Conservation (phyloP, 1,284 basidiomycete species). For the Ceratobasidium papillatum region DNA sequence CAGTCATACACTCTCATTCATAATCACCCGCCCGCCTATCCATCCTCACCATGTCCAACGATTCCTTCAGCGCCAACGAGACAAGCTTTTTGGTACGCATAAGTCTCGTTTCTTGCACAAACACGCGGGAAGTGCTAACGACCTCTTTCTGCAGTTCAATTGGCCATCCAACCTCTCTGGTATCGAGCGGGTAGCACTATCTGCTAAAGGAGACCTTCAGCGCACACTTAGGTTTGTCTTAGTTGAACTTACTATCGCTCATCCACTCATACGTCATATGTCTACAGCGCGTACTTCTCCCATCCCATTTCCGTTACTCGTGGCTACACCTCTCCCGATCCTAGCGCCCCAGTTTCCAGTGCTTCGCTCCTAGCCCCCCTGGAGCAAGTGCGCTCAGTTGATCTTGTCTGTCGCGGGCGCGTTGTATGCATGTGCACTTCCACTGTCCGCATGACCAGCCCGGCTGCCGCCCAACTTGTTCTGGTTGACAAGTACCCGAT, state of each 20-base stretch:
- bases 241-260: not conserved
- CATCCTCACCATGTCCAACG: constrained; percentile 41
- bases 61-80: constrained; percentile 43
- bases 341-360: constrained; percentile 45
- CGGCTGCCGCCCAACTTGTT: constrained; percentile 58
- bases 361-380: constrained; percentile 63
- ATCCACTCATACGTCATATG: not conserved
- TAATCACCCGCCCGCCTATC: not conserved
- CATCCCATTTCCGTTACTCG: constrained; percentile 65
- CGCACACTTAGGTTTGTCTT: constrained; percentile 64
- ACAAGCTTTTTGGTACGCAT: constrained; percentile 39
- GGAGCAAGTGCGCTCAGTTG: constrained; percentile 68
- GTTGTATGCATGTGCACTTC: constrained; percentile 42
- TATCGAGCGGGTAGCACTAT: constrained; percentile 69
- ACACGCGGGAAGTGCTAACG: not conserved
- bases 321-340: constrained; percentile 62
- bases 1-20: not conserved
- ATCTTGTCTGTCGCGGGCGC: constrained; percentile 61
- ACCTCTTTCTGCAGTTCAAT: constrained; percentile 55
- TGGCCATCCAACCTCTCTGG: constrained; percentile 62
- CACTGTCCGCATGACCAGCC: constrained; percentile 40
- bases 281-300: constrained; percentile 66
- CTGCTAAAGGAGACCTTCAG: constrained; percentile 71
- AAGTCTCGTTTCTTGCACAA: not conserved
- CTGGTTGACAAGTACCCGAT: constrained; percentile 73